Evolutionary conservation across 371 early-diverging fungal genomes (phyloP), one percentile per base, ranked within the genome.

Genomic region (Mucor indicus): DNA sequence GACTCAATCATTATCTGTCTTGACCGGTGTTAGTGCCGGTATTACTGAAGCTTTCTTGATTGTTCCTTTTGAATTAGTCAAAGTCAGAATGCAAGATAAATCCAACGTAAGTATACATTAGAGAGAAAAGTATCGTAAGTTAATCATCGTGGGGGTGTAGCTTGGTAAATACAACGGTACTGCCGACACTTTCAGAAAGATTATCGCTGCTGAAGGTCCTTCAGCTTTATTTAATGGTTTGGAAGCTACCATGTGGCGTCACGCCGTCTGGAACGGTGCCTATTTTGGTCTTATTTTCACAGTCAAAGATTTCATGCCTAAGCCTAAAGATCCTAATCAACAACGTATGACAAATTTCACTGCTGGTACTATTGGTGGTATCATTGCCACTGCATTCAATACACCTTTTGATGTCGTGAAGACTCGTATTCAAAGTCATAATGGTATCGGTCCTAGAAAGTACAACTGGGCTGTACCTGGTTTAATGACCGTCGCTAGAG

Each of bases 351-450:
- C 84, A 48, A 96, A 95, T 80, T 96, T 98, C 75, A 70, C 86
- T 38, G 94, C 97, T 50, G 98, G 98, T 44, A 78, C 93, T 13
- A 80, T 95, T 56, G 98, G 98, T 54, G 98, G 98, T 42, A 95
- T 95, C 16, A 76, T 93, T 47, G 98, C 95, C 31, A 98, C 98
- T 11, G 79, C 90, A 35, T 60, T 94, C 45, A 98, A 98, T 72
- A 97, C 95, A 20, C 97, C 98, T 8, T 87, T 95, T 44, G 98
- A 98, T 74, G 98, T 98, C 23, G 95, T 95, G 50, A 98, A 98
- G 82, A 93, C 97, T 1, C 82, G 98, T 51, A 85, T 98, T 39
- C 98, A 98, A 72, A 88, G 87, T 64, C 84, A 94, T 59, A 66
- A 79, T 22, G 80, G 80, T 32, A 72, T 65, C 23, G 76, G 77